These are phyloP conservation scores for Termitomyces sp. DNA, from an alignment of 768 basidiomycete genomes.

Conservation along the genomic window DNA sequence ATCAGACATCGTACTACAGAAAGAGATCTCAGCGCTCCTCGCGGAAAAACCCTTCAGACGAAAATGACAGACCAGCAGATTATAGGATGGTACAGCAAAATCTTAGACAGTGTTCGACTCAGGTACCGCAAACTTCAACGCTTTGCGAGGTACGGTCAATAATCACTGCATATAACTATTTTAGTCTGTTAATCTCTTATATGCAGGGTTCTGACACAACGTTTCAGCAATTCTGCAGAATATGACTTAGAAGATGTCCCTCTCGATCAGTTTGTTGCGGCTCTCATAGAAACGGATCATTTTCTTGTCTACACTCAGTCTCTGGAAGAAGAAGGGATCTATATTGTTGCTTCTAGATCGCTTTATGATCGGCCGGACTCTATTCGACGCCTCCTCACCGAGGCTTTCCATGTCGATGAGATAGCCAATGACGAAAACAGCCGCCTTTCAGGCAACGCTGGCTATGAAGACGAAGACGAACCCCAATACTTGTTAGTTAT, in stretches of 20 bases:
- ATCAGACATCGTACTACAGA: conserved; percentile 13
- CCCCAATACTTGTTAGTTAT: conserved; percentile 78
- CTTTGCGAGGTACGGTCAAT: conserved; percentile 65
- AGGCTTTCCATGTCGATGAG: conserved; percentile 80
- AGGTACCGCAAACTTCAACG: conserved; percentile 93
- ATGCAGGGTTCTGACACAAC: conserved; percentile 63
- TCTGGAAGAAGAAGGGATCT: conserved; percentile 87
- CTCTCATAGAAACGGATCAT: conserved; percentile 80
- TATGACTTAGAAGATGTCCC: conserved; percentile 73
- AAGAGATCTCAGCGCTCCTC: conserved; percentile 13
- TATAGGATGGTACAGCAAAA: conserved; percentile 85
- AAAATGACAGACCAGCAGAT: conserved; percentile 80
- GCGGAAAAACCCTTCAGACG: conserved; percentile 26
- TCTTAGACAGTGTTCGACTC: conserved; percentile 86
- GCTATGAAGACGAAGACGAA: conserved; percentile 49
- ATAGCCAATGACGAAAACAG: conserved; percentile 49
- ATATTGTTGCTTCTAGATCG: conserved; percentile 77
- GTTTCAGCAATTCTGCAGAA: conserved; percentile 92
- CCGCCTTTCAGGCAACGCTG: conserved; percentile 29
- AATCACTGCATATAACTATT: neutral
- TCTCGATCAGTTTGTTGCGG: conserved; percentile 73
- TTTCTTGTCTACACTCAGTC: conserved; percentile 88
- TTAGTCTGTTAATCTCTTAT: neutral
- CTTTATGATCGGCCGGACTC: conserved; percentile 72
- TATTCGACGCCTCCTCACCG: conserved; percentile 74